Base-by-base conservation (phyloP, 345 rosid species). In the Gossypium thurberi region DNA sequence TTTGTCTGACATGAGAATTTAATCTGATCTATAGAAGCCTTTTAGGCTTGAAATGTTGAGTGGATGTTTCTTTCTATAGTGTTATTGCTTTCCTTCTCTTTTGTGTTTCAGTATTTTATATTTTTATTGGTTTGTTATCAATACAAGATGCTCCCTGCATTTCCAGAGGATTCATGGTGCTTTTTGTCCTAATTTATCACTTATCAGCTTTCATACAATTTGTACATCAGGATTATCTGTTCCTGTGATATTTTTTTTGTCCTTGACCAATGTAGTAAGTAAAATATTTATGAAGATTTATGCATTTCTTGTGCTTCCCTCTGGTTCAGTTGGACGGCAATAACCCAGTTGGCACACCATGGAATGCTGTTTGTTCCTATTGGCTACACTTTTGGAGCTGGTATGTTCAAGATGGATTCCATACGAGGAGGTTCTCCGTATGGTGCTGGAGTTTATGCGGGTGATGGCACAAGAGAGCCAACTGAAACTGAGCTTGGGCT, bases 361-460 rank as follows among this genome's bases (percentile, higher is more conserved):
- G 97, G 97, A 60, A 91, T 91, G 97, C 77, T 91, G 17, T 87
- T 86, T 33, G 92, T 91, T 57, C 97, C 97, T 2, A 84, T 89
- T 71, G 97, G 97, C 8, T 89, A 91, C 83, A 89, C 97, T 44
- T 87, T 89, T 52, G 94, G 94, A 63, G 92, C 90, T 1, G 90
- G 92, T 33, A 91, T 91, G 94, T 89, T 91, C 81, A 81, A 81
- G 80, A 86, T 89, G 89, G 91, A 91, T 72, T 84, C 87, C 28
- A 81, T 85, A 12, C 82, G 94, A 47, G 92, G 97, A 48, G 97
- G 94, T 2, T 83, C 94, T 21, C 92, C 92, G 14, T 91, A 87
- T 15, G 94, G 91, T 67, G 88, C 92, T 0, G 91, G 92, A 50
- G 90, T 84, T 58, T 87, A 77, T 13, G 90, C 90, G 17, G 94